Conservation (phyloP, 2,329 filamentous ascomycete genomes). For the Paracoccidioides brasiliensis region DNA sequence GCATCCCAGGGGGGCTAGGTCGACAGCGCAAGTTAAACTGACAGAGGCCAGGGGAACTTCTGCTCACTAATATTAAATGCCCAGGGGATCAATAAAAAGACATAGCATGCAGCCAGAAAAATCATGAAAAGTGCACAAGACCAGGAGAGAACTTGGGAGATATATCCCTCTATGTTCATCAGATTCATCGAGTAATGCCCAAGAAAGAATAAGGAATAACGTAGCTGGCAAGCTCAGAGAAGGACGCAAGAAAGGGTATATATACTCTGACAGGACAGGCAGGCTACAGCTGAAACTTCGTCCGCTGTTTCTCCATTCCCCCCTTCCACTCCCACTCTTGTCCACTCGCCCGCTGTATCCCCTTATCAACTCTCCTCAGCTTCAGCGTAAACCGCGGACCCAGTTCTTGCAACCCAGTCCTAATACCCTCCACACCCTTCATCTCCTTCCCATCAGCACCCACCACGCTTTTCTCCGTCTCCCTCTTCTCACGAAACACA, state of each 20-base stretch:
- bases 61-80: too few species aligned
- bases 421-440: conserved; percentile 71
- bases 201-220: neutral
- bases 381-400: conserved; percentile 78
- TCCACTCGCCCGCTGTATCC: conserved; percentile 62
- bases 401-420: conserved; percentile 79
- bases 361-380: conserved; percentile 79
- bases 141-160: neutral
- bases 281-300: conserved; percentile 71
- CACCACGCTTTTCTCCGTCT: conserved; percentile 75
- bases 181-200: neutral
- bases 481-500: conserved; percentile 76
- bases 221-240: neutral
- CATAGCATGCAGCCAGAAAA: neutral
- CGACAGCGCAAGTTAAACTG: too few species aligned
- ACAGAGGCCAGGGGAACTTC: too few species aligned
- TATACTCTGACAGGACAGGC: neutral
- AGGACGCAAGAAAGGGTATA: neutral
- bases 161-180: neutral
- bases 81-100: neutral
- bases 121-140: neutral
- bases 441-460: conserved; percentile 71
- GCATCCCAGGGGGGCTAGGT: too few species aligned
- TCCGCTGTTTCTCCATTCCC: conserved; percentile 85
- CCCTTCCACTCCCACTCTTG: conserved; percentile 96